Evolutionary conservation across 2,329 filamentous ascomycete species (phyloP), one percentile per base, ranked within the genome.

Genomic region (Fusarium gaditjirri): DNA sequence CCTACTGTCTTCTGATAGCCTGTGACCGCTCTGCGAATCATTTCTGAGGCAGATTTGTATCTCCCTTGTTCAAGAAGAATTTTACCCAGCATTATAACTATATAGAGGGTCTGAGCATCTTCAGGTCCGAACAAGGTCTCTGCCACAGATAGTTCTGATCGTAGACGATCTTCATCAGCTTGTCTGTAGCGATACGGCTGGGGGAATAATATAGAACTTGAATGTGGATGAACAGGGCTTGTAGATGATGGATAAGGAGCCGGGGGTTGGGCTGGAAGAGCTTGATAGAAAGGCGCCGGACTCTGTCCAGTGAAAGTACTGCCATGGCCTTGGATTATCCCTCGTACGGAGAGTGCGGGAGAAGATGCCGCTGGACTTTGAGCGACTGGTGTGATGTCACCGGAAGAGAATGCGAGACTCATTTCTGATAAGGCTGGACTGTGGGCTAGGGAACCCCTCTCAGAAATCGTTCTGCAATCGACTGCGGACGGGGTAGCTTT

Each of bases 71-170:
- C 0, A 0, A 5, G 0, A 3, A 65, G 43, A 8, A 65, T 13
- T 0, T 0, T 0, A 0, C 12, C 3, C 0, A 65, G 8, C 0
- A 11, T 1, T 2, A 1, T 0, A 14, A 29, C 12, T 23, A 49
- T 16, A 1, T 0, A 0, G 0, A 35, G 3, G n/a, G 43, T 49
- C 4, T 12, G 5, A 6, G 8, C 2, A 16, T 44, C 9, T 2
- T 6, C 9, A 12, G 6, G 2, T 5, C 62, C 60, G 21, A 29
- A 19, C 2, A 8, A 13, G 1, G 2, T 2, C 2, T 65, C 60
- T 31, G 60, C 21, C 1, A 12, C 8, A 8, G 2, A 50, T 9
- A 65, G 8, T 3, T 14, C 13, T 33, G 36, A 11, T 25, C n/a
- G 27, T 1, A 39, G 6, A 17, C 8, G 27, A 17, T 50, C 43